Conservation (phyloP, 192 early-diverging fungal genomes). For the Pilobolus umbonatus region DNA sequence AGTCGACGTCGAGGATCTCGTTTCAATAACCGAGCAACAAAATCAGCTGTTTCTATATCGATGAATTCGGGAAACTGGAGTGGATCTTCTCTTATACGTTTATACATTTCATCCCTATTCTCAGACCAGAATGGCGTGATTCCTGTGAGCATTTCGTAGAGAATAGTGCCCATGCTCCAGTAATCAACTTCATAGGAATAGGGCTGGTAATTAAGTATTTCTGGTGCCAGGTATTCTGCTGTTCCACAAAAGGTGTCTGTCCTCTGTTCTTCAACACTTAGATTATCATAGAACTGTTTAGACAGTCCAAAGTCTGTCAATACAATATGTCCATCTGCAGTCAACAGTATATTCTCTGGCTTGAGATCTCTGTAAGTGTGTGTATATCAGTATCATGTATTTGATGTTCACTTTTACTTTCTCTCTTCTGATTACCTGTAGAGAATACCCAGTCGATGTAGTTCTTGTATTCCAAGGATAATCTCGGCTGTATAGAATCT, state of each 20-base stretch:
- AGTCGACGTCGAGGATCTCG: slow-evolving; percentile 56
- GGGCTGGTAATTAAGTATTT: slow-evolving; percentile 48
- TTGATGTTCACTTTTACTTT: not conserved
- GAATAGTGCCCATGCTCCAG: slow-evolving; percentile 85
- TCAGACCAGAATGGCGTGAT: slow-evolving; percentile 53
- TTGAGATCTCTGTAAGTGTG: slow-evolving; percentile 56
- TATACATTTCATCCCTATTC: slow-evolving; percentile 46
- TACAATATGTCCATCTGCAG: slow-evolving; percentile 71
- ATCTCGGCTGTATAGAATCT: slow-evolving; percentile 88
- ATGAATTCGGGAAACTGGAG: slow-evolving; percentile 43
- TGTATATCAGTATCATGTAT: not conserved
- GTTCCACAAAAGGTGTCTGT: slow-evolving; percentile 71
- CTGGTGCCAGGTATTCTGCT: slow-evolving; percentile 77
- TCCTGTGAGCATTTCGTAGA: slow-evolving; percentile 91
- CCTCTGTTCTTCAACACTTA: slow-evolving; percentile 13
- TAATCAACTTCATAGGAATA: slow-evolving; percentile 80
- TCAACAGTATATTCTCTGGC: slow-evolving; percentile 71
- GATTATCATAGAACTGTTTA: slow-evolving; percentile 47
- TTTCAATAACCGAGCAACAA: slow-evolving; percentile 43
- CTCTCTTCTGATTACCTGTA: slow-evolving; percentile 41
- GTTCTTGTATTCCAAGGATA: slow-evolving; percentile 76
- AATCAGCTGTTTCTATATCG: slow-evolving; percentile 31
- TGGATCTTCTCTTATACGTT: slow-evolving; percentile 44
- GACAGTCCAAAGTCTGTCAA: slow-evolving; percentile 92
- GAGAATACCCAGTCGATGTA: slow-evolving; percentile 85